Conservation (phyloP, 371 early-diverging fungal genomes). For the Mucor velutinosus region DNA sequence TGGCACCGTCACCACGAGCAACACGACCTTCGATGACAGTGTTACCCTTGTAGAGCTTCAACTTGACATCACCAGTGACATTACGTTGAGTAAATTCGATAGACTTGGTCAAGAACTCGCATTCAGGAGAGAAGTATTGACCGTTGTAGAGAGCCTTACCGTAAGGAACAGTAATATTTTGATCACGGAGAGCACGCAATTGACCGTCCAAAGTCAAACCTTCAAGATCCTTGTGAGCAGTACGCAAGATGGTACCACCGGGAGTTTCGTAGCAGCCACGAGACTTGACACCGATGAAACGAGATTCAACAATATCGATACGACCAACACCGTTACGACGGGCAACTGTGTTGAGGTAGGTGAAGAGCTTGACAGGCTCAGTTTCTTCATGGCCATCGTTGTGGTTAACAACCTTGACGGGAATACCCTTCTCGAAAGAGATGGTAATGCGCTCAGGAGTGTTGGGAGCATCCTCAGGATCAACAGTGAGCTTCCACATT, state of each 20-base stretch:
- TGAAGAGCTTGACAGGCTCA: constrained; percentile 84
- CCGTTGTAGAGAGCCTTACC: constrained; percentile 90
- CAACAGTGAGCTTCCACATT: constrained; percentile 97
- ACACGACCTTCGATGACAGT: constrained; percentile 88
- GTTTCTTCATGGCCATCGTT: constrained; percentile 69
- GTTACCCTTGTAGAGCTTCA: constrained; percentile 97
- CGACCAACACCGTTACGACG: constrained; percentile 97
- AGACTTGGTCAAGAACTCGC: constrained; percentile 82
- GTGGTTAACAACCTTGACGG: constrained; percentile 86
- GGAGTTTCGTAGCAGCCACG: constrained; percentile 99
- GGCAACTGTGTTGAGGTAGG: constrained; percentile 93
- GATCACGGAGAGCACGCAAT: constrained; percentile 89
- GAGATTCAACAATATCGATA: constrained; percentile 97
- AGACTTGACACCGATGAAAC: constrained; percentile 98
- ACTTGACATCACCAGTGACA: constrained; percentile 89
- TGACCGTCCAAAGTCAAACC: constrained; percentile 95
- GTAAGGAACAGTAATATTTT: constrained; percentile 78
- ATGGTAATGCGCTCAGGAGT: constrained; percentile 93
- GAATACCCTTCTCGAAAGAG: constrained; percentile 86
- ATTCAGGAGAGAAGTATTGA: constrained; percentile 94
- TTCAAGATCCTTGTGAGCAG: constrained; percentile 95
- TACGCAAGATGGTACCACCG: constrained; percentile 93
- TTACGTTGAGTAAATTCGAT: constrained; percentile 81
- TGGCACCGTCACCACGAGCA: constrained; percentile 70
- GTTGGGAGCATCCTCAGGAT: constrained; percentile 94